These are phyloP conservation scores for Candida silvicultrix DNA, from an alignment of 805 yeast species.

Conservation along the genomic window DNA sequence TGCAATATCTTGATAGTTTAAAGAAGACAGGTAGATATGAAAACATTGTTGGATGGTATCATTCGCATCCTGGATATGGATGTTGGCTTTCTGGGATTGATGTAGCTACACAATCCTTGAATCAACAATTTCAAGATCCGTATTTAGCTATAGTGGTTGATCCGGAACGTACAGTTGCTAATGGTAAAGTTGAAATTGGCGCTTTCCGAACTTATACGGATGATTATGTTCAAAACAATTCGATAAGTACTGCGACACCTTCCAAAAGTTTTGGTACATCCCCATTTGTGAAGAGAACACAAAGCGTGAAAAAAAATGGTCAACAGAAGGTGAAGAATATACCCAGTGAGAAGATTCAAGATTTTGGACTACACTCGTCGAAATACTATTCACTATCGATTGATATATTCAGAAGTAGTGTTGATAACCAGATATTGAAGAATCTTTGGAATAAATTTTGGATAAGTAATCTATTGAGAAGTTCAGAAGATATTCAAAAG, in stretches of 20 bases:
- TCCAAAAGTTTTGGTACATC: conserved; percentile 7
- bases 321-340: conserved; percentile 13
- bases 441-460: conserved; percentile 40
- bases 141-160: conserved; percentile 85
- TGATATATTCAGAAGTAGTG: conserved; percentile 45
- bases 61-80: conserved; percentile 97
- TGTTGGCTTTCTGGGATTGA: conserved; percentile 95
- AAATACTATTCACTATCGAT: conserved; percentile 63
- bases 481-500: conserved; percentile 6
- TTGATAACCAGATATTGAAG: conserved; percentile 42
- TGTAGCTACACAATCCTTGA: conserved; percentile 79
- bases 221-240: conserved; percentile 12
- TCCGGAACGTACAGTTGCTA: conserved; percentile 59
- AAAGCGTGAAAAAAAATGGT: background rate
- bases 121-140: conserved; percentile 88
- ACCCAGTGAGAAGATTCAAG: conserved; percentile 50
- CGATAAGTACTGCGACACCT: background rate
- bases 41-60: conserved; percentile 95
- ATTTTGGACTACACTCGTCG: conserved; percentile 66
- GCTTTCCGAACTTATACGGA: conserved; percentile 74
- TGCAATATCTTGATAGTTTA: conserved; percentile 59
- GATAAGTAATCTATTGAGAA: conserved; percentile 30
- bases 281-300: conserved; percentile 4
- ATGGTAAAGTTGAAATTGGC: conserved; percentile 74
- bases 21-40: conserved; percentile 48